Evolutionary conservation across 306 rosid genomes (phyloP).

Genomic region (Quercus aquifolioides): DNA sequence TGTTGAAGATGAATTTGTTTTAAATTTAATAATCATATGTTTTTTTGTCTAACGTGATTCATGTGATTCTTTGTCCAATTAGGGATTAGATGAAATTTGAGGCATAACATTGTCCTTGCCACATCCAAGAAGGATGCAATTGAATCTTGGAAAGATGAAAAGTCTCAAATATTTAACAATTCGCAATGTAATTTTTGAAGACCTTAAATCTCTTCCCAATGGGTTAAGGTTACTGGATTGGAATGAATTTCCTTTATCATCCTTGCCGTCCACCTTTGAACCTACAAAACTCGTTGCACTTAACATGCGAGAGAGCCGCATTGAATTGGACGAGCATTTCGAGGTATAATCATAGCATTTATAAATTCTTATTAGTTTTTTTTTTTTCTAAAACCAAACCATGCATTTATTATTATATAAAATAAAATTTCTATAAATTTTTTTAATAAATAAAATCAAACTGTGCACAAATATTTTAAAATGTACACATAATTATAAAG

Average conservation of each 20-base stretch:
- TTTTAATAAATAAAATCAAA: too few relatives aligned
- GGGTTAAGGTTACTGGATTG: slow-evolving; percentile 38
- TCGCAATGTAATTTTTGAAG: slow-evolving; percentile 18
- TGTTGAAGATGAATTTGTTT: too few relatives aligned
- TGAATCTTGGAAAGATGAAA: slow-evolving; percentile 16
- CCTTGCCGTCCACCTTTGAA: slow-evolving; percentile 27
- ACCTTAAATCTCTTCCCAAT: slow-evolving; percentile 23
- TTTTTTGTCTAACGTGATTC: too few relatives aligned
- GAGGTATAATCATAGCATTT: background rate
- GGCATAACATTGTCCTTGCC: slow-evolving; percentile 22
- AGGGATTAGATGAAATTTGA: background rate
- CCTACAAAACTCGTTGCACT: slow-evolving; percentile 27
- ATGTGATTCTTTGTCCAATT: too few relatives aligned
- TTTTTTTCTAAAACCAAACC: too few relatives aligned
- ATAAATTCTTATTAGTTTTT: background rate
- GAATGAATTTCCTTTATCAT: slow-evolving; percentile 24
- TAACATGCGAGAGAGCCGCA: slow-evolving; percentile 21
- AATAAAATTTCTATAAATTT: too few relatives aligned
- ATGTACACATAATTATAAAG: too few relatives aligned
- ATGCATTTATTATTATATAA: too few relatives aligned
- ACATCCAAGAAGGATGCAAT: background rate
- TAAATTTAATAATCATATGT: too few relatives aligned
- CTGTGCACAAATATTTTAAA: too few relatives aligned
- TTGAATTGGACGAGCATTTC: slow-evolving; percentile 6
- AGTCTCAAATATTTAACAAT: slow-evolving; percentile 22